Conservation (phyloP, 768 basidiomycete species). For the Boletales sp. region DNA sequence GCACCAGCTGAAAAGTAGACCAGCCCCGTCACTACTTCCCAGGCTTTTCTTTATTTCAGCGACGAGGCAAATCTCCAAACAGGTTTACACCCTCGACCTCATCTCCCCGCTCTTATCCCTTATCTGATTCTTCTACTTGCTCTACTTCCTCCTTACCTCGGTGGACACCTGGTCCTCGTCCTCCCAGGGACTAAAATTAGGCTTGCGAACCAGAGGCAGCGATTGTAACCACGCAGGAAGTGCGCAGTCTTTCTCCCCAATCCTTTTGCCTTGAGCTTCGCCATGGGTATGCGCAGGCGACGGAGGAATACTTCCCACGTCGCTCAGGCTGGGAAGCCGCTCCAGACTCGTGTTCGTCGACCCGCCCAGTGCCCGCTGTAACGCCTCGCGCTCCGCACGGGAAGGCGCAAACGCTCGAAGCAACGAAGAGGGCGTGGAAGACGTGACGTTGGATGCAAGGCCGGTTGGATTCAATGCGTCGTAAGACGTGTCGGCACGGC, state of each 20-base stretch:
- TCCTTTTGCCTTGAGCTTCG: conserved; percentile 16
- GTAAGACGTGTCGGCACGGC: conserved; percentile 28
- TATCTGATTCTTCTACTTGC: background rate
- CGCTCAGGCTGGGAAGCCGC: conserved; percentile 72
- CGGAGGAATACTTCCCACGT: conserved; percentile 70
- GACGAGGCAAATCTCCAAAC: conserved; percentile 5
- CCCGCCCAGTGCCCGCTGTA: conserved; percentile 74
- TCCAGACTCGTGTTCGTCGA: conserved; percentile 75
- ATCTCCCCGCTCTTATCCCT: background rate
- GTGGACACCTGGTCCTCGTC: conserved; percentile 51
- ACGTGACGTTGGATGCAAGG: conserved; percentile 34
- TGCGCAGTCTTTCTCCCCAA: conserved; percentile 28
- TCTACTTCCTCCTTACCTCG: conserved; percentile 22
- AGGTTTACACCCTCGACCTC: conserved; percentile 3
- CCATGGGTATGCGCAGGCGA: conserved; percentile 57
- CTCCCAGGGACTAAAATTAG: conserved; percentile 81
- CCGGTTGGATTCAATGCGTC: conserved; percentile 64
- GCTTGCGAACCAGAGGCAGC: conserved; percentile 62
- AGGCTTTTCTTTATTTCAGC: conserved; percentile 11
- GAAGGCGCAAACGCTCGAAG: conserved; percentile 87
- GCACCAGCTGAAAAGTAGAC: conserved; percentile 20
- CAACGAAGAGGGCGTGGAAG: conserved; percentile 47
- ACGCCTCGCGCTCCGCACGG: conserved; percentile 80
- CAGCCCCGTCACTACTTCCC: conserved; percentile 17
- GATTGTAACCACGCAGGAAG: conserved; percentile 69